Base-by-base conservation (phyloP, 768 basidiomycete species). In the Phlebiopsis gigantea region DNA sequence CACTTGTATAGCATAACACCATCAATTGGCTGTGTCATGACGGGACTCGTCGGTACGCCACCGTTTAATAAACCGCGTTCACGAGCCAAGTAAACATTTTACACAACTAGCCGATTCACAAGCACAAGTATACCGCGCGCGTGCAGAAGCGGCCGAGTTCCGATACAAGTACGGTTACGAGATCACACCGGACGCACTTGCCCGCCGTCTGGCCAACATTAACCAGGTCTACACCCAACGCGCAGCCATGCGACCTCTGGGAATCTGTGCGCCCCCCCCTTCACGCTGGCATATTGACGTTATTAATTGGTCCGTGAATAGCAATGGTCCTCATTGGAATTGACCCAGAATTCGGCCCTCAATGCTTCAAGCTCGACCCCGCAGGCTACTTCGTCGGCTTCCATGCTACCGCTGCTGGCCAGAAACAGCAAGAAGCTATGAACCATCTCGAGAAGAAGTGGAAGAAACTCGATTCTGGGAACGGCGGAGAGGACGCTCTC, bases 211-310 rank as follows among this genome's bases (percentile, higher is more conserved):
- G 67, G 97, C 96, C 29, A 97, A 98, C 71, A 93, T 98, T 71
- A 98, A 98, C 68, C 97, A 98, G 73, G 96, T 98, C 1, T 98
- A 98, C 73, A 99, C 97, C 1, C 97, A 99, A 73, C 81, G 91
- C 57, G 96, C 96, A 1, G 97, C 83, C 34, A 98, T 99, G 95
- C 81, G 97, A 42, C 97, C 97, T 1, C 74, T 98, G 29, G 97
- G 96, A 43, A 97, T 98, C 59, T 87, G 96, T 96, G 68, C 63
- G 88, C 66, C 5, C 10, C n/a, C 21, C 12, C 29, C 12, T 28
- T 3, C 17, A 3, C 34, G 6, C 31, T 30, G 10, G 47, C 5
- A 17, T 22, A 46, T 6, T 46, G 22, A 7, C 9, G 45, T 4
- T 46, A 25, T 5, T 29, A 5, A 26, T 21, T 6, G 19, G 24